Conservation (phyloP, 2,329 filamentous ascomycete species). For the Sordariomycetes sp. region DNA sequence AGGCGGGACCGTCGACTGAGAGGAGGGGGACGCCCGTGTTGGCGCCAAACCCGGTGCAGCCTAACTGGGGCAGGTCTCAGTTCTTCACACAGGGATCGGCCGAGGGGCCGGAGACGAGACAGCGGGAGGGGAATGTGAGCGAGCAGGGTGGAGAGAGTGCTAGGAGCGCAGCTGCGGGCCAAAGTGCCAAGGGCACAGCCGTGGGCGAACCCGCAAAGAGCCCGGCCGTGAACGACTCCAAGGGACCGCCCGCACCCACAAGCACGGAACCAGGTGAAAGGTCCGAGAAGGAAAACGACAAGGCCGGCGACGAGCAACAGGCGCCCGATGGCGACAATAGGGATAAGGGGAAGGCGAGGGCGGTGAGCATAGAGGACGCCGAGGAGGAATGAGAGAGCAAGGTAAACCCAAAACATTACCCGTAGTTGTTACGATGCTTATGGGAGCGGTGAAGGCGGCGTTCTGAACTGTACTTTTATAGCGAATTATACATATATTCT, state of each 20-base stretch:
- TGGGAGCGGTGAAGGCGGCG: no score
- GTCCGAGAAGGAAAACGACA: neutral
- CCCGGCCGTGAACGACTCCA: no score
- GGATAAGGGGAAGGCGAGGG: neutral
- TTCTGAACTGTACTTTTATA: no score
- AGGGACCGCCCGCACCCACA: no score
- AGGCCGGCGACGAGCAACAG: neutral
- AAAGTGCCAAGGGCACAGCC: no score
- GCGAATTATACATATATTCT: no score
- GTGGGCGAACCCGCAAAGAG: no score
- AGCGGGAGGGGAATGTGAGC: neutral
- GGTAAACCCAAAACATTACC: neutral
- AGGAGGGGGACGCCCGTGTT: conserved; percentile 20
- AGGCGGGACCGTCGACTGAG: neutral
- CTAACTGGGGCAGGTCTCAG: conserved; percentile 28
- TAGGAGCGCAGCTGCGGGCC: neutral
- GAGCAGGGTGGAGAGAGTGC: neutral
- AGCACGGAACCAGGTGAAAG: neutral
- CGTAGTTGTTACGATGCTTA: no score
- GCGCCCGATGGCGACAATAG: neutral
- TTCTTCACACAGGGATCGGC: conserved; percentile 3
- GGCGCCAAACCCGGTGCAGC: conserved; percentile 35
- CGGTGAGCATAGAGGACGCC: conserved; percentile 6
- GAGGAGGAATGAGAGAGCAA: conserved; percentile 3
- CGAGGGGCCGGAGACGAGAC: neutral